Evolutionary conservation across 2,329 filamentous ascomycete species (phyloP).

Genomic region (Leptographium galeiforme): DNA sequence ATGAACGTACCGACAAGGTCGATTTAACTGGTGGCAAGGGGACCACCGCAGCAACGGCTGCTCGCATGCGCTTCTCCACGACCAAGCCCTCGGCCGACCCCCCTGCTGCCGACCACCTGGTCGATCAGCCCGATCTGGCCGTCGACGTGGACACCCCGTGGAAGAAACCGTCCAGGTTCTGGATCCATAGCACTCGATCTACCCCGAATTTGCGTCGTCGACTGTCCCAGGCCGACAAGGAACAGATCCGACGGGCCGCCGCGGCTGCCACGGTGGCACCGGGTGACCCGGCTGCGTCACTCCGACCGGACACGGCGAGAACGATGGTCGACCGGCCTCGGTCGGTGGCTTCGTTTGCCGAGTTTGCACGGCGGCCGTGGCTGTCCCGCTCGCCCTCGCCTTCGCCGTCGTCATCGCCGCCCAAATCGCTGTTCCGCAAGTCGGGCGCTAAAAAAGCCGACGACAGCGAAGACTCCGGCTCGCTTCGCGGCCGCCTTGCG

Average conservation of each 20-base stretch:
- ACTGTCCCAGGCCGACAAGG: constrained; percentile 13
- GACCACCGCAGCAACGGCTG: background rate
- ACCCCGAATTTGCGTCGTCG: constrained; percentile 22
- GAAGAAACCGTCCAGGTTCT: constrained; percentile 35
- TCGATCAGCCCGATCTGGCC: constrained; percentile 1
- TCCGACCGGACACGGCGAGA: background rate
- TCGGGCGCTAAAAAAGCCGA: background rate
- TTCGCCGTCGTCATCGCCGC: constrained; percentile 22
- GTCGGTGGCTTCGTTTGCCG: constrained; percentile 31
- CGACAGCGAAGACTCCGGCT: constrained; percentile 8
- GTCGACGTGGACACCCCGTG: constrained; percentile 12
- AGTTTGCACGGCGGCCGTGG: constrained; percentile 39
- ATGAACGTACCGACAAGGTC: constrained; percentile 4
- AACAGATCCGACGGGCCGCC: constrained; percentile 1
- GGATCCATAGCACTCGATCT: constrained; percentile 35
- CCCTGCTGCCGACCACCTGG: no score
- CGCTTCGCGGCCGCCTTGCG: constrained; percentile 2
- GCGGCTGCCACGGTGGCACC: background rate
- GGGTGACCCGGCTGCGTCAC: background rate
- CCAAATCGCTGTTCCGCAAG: background rate
- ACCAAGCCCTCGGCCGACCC: background rate
- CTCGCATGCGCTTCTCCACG: background rate
- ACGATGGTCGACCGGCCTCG: constrained; percentile 15
- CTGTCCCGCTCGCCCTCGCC: constrained; percentile 34
- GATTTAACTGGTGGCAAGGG: background rate